Evolutionary conservation across 805 yeast species (phyloP).

Genomic region (Pichia paraexigua): DNA sequence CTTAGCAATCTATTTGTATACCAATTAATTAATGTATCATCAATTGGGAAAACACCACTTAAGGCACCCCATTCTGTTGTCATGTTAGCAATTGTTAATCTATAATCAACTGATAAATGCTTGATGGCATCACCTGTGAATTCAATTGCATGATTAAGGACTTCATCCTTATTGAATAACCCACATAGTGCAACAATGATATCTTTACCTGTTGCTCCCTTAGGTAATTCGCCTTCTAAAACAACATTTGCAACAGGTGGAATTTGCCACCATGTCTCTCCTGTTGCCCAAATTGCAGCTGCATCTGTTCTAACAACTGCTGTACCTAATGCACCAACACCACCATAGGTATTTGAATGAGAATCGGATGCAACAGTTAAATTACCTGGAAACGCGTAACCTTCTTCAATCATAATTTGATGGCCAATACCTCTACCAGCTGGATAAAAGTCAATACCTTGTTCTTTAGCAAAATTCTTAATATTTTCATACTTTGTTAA

Average conservation of each 20-base stretch:
- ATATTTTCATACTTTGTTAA: slow-evolving; percentile 81
- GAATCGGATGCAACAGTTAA: slow-evolving; percentile 96
- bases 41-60: slow-evolving; percentile 97
- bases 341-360: slow-evolving; percentile 97
- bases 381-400: slow-evolving; percentile 92
- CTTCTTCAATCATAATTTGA: slow-evolving; percentile 98
- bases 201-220: slow-evolving; percentile 92
- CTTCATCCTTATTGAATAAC: slow-evolving; percentile 84
- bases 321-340: slow-evolving; percentile 91
- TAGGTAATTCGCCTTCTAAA: slow-evolving; percentile 69
- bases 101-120: slow-evolving; percentile 65
- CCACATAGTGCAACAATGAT: slow-evolving; percentile 97
- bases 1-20: slow-evolving; percentile 54
- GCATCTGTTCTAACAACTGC: slow-evolving; percentile 99
- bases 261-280: slow-evolving; percentile 99
- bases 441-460: slow-evolving; percentile 94
- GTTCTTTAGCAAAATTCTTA: slow-evolving; percentile 79
- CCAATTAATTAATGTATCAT: slow-evolving; percentile 66
- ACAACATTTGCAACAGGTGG: slow-evolving; percentile 97
- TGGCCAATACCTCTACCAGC: slow-evolving; percentile 99
- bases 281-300: slow-evolving; percentile 99
- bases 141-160: slow-evolving; percentile 87
- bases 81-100: slow-evolving; percentile 93
- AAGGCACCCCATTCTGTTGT: slow-evolving; percentile 99
- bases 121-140: slow-evolving; percentile 78